Base-by-base conservation (phyloP, 805 yeast species). In the Zygoascus bituminiphila region DNA sequence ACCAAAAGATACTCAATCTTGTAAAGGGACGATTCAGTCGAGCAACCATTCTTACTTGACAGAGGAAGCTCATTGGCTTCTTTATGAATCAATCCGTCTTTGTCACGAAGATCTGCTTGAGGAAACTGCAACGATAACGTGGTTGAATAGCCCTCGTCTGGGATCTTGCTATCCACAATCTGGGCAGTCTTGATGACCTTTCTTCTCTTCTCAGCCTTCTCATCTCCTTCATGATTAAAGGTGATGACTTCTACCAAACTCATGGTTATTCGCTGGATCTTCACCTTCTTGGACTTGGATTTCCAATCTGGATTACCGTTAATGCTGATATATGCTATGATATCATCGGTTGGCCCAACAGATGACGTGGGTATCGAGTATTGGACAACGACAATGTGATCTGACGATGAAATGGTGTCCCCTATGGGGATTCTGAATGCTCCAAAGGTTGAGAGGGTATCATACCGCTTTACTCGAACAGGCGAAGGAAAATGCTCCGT, bases 371-470 rank as follows among this genome's bases (percentile, higher is more conserved):
- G 64, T 4, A 67, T 47, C 12, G 62, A 53, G 48, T 61, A 64
- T 26, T 64, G 63, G 9, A 68, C 51, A 7, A 56, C 55, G 2
- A 63, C 69, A 4, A 66, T 53, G 42, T 69, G 71, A 49, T 70
- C 72, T 2, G 57, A 46, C 4, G 69, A 62, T 14, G 54, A 45
- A 1, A 51, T 53, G 5, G 54, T 53, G 38, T 56, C 51, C 9
- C 50, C 50, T 1, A 62, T 24, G 1, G 71, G 67, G 29, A 61
- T 56, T 12, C 57, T 58, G 55, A 52, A 68, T 3, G 59, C 54
- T 7, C 68, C 66, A 54, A 69, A 70, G 7, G 69, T 62, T 5
- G 71, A 62, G 31, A 70, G 56, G 3, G 68, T 66, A 50, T 70
- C 71, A 49, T 63, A 69, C 5, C 69, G 56, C 24, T 60, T 54